Evolutionary conservation across 75 land plant genomes (phyloP), one percentile per base, ranked within the genome.

Genomic region (Chamaecyparis obtusa): DNA sequence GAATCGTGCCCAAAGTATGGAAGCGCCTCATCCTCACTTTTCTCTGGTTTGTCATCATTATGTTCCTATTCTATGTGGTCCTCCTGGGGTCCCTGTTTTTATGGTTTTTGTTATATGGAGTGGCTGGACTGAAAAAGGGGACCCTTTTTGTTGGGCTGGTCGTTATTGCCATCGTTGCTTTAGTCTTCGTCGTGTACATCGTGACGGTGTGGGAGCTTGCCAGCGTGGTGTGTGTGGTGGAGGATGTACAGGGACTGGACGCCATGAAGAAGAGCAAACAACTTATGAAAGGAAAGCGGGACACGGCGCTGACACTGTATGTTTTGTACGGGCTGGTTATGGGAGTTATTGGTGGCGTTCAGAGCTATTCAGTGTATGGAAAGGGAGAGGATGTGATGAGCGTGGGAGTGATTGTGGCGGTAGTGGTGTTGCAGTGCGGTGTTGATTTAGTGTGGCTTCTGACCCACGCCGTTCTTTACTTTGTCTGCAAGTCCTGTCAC

Each of bases 1-100:
- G 88, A 64, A 93, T 94, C 19, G 88, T 95, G 7, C 98, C 98
- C 83, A 92, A 87, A 87, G 96, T 95, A n/a, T 96, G 96, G 96
- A 90, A 90, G 86, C 86, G 98, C 49, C 89, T 96, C 85, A 87
- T 91, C 78, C 84, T 89, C 86, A 96, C 98, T 15, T 94, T 93
- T 88, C 84, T 96, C 27, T 94, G 92, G 88, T 86, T 80, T 21
- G 89, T 91, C 79, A 0, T 89, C n/a, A 43, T 93, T 17, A 84
- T 90, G 27, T 27, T 93, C 83, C 84, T 83, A 57, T 93, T 86
- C 83, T 72, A 16, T 41, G 9, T 85, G 78, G 13, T 84, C 76
- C 17, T 87, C 39, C 82, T 88, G 80, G 41, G 83, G 46, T 60
- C 86, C 44, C 54, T 88, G 76, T 0, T 91, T 33, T 2, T 88